Conservation (phyloP, 164 flowering plant genomes). For the Cinnamomum micranthum region DNA sequence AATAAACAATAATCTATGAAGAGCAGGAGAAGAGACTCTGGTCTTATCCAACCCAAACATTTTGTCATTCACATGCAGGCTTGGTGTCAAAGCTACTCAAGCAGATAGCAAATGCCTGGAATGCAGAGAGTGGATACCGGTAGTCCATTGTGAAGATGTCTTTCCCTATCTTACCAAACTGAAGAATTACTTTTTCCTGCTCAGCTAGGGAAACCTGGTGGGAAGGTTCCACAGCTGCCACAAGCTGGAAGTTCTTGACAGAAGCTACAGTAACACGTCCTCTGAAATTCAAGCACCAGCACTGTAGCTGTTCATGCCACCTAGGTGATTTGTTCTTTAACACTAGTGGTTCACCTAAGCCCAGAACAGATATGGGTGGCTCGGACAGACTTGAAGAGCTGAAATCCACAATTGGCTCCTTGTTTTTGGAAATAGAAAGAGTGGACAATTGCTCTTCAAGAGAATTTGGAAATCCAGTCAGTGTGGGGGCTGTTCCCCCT, state of each 20-base stretch:
- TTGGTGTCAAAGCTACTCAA: constrained; percentile 84
- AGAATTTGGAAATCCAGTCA: constrained; percentile 32
- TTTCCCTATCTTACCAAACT: constrained; percentile 88
- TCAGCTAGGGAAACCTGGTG: constrained; percentile 49
- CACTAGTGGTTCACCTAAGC: constrained; percentile 36
- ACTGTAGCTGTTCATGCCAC: constrained; percentile 89
- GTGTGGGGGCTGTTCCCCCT: constrained; percentile 83
- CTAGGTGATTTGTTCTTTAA: constrained; percentile 79
- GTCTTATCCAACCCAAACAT: background rate
- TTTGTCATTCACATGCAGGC: constrained; percentile 71
- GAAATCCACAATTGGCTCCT: constrained; percentile 23
- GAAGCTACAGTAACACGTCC: constrained; percentile 96
- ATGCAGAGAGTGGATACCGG: constrained; percentile 76
- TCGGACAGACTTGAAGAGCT: constrained; percentile 30
- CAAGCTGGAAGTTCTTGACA: constrained; percentile 92
- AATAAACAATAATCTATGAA: constrained; percentile 11
- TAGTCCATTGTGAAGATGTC: constrained; percentile 94
- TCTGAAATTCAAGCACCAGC: constrained; percentile 90
- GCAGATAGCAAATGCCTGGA: constrained; percentile 87
- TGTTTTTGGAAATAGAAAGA: constrained; percentile 17
- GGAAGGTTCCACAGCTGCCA: constrained; percentile 55
- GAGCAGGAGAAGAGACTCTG: constrained; percentile 7
- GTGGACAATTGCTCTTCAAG: constrained; percentile 32
- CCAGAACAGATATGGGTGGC: constrained; percentile 15
- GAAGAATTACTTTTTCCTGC: constrained; percentile 76